Evolutionary conservation across 495 filamentous ascomycete genomes (phyloP), one percentile per base, ranked within the genome.

Genomic region (Thermothielavioides terrestris): DNA sequence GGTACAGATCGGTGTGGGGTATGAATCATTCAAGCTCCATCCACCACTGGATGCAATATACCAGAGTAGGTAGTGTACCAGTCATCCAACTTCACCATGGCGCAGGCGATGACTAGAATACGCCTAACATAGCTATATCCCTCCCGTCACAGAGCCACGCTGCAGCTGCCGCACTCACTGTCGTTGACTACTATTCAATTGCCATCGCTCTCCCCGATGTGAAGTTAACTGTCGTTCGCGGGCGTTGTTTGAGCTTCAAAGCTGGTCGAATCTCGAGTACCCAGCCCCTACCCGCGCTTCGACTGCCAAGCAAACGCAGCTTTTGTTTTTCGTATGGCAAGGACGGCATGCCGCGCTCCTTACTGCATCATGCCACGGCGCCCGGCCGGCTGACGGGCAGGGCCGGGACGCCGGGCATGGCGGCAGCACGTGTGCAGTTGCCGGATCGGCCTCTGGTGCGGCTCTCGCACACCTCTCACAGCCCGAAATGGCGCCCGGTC

Each of bases 401-500:
- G 48, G 48, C 39, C 36, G 58, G 53, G 46, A 42, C 22, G 34
- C 32, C 40, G 53, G 49, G 55, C 50, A 46, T 46, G 36, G 49
- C n/a, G n/a, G n/a, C 43, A 47, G 34, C 25, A 4, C 37, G 27
- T 20, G 11, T 26, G 25, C 46, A 37, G 26, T 23, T 26, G 17
- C 10, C 28, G 4, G 22, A 14, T 7, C 23, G 17, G 12, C 17
- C 23, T 1, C 3, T 36, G 38, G 11, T 27, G 9, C 45, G 56
- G 37, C 41, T 32, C 18, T 52, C 52, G 26, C 56, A 63, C 26
- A 15, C 17, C 10, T 47, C 42, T 26, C 54, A 59, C n/a, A 62
- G 69, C 35, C 58, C 85, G 9, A 81, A 82, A 66, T 94, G 88
- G 88, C 76, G 88, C 42, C 86, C 86, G 15, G 83, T 84, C 21